A percentile compares a stretch with the other conserved stretches of the same genome.
phyloP scores from a whole-genome alignment of 164 flowering plant species.

The Vitis labrusca region DNA sequence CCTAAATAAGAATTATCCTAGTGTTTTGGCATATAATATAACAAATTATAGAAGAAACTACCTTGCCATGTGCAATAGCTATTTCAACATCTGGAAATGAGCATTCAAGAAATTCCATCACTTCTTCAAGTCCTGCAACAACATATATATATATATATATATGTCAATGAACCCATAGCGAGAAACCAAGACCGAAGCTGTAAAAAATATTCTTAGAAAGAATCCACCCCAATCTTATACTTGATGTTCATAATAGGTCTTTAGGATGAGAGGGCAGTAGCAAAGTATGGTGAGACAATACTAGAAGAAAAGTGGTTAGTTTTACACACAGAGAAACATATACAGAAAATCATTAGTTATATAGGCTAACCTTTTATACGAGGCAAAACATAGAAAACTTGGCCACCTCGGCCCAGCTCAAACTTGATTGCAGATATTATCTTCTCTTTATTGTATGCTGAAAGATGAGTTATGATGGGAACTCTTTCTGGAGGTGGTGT shows the following conservation, averaged over 20 bases:
- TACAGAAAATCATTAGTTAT: not conserved
- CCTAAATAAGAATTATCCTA: constrained; percentile 6
- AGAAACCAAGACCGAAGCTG: constrained; percentile 2
- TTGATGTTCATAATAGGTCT: too few species aligned
- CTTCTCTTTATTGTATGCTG: constrained; percentile 64
- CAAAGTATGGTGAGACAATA: not conserved
- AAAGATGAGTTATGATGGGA: constrained; percentile 88
- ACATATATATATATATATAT: constrained; percentile 9
- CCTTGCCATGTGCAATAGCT: constrained; percentile 98
- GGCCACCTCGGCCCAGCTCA: constrained; percentile 94
- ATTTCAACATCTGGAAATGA: constrained; percentile 77
- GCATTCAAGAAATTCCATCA: constrained; percentile 65
- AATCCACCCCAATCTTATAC: not conserved
- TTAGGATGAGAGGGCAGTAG: not conserved
- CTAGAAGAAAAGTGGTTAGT: too few species aligned
- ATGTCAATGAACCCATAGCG: constrained; percentile 10
- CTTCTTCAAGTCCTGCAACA: constrained; percentile 82
- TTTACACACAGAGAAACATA: too few species aligned
- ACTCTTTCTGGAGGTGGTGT: constrained; percentile 99
- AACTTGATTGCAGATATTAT: constrained; percentile 69
- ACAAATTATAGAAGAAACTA: constrained; percentile 15
- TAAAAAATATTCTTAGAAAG: not conserved
- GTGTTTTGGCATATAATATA: not conserved
- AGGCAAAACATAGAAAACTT: constrained; percentile 95
- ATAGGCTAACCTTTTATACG: constrained; percentile 77